Base-by-base conservation (phyloP, 176 grass and related monocot genomes). In the Avena sativa region DNA sequence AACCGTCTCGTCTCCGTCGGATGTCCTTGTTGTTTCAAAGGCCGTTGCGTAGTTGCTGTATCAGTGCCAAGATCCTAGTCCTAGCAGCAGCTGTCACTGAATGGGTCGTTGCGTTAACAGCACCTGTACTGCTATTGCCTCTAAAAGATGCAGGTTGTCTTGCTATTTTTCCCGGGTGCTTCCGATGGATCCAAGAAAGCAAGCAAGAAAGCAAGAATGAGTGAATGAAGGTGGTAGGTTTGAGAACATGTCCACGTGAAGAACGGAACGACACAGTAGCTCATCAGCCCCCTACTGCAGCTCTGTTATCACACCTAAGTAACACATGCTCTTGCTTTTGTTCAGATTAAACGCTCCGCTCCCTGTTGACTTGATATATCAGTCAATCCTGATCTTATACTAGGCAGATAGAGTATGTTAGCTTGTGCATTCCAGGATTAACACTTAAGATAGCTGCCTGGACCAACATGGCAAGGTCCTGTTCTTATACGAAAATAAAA, bases 201-300 rank as follows among this genome's bases (percentile, higher is more conserved):
- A 32, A 14, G 36, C 4, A 51, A 3, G 32, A 32, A 32, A 32
- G 8, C 7, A 61, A 17, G 58, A 47, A 7, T 8, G 12, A 11
- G 13, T 9, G 6, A 43, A 43, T 43, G 5, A 43, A 43, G 4
- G 16, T 30, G 47, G 28, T 17, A 43, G 57, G n/a, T 57, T 51
- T 19, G 62, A 62, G 28, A 8, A 67, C 86, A 87, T 7, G 23
- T 26, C 4, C 71, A 88, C 71, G 86, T 82, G 79, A 82, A 56
- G 21, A 49, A 19, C 8, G 47, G 38, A 43, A 6, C 38, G 38
- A 32, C 32, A 32, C 32, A 32, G 32, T 32, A 32, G 32, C 32
- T 32, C 32, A 32, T 32, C 32, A 32, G 32, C 2, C 32, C 32
- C 32, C 32, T 32, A 32, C 32, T 32, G 32, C 32, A 32, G 38